Evolutionary conservation across 768 basidiomycete species (phyloP).

Genomic region (Russula olivacea): DNA sequence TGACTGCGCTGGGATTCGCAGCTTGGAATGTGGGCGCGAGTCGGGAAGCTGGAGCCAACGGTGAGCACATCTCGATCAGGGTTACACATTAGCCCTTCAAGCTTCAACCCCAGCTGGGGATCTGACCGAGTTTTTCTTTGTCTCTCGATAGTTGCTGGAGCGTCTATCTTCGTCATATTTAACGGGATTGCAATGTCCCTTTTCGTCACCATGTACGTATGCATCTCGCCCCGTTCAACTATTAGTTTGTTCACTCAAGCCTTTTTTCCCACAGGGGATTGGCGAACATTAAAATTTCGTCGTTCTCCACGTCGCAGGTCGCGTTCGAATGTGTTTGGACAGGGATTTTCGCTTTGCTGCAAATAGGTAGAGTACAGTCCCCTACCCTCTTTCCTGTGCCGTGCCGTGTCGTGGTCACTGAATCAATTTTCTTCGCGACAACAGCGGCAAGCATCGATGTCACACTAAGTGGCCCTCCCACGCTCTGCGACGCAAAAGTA

Average conservation of each 20-base stretch:
- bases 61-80: neutral
- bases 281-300: conserved; percentile 38
- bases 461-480: conserved; percentile 41
- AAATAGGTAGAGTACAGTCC: conserved; percentile 36
- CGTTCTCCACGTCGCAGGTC: conserved; percentile 38
- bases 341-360: conserved; percentile 41
- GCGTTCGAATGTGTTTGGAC: conserved; percentile 55
- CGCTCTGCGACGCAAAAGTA: conserved; percentile 30
- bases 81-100: neutral
- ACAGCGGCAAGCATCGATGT: conserved; percentile 46
- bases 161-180: conserved; percentile 2
- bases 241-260: conserved; percentile 39
- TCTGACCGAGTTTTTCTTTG: neutral
- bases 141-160: neutral
- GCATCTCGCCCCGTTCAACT: conserved; percentile 24
- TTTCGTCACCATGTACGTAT: conserved; percentile 44
- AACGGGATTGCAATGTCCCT: neutral
- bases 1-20: conserved; percentile 17
- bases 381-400: neutral
- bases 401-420: neutral
- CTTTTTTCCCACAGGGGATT: neutral
- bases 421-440: neutral
- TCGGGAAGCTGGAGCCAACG: neutral
- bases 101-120: neutral
- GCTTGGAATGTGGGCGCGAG: conserved; percentile 18